These are phyloP conservation scores for Pichia sorboxylosa DNA, from an alignment of 1,139 yeast species.

Conservation along the genomic window DNA sequence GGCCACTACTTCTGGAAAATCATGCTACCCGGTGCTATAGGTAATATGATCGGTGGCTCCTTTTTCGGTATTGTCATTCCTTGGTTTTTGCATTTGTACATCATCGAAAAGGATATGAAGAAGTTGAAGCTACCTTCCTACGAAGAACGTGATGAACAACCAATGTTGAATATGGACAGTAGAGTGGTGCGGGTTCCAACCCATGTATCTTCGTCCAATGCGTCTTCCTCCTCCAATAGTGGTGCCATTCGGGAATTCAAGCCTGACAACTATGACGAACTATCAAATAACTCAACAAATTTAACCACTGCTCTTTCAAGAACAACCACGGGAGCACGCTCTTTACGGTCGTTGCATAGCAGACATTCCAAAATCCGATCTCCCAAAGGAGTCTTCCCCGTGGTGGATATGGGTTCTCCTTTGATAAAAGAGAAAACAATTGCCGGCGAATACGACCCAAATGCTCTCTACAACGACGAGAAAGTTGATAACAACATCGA, in stretches of 20 bases:
- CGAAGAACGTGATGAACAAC: constrained; percentile 69
- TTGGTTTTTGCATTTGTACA: constrained; percentile 57
- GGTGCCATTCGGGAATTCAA: constrained; percentile 7
- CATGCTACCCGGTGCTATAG: constrained; percentile 54
- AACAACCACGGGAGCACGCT: constrained; percentile 2
- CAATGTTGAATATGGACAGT: constrained; percentile 63
- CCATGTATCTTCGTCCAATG: too few species aligned
- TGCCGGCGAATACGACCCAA: constrained; percentile 28
- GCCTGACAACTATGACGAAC: constrained; percentile 8
- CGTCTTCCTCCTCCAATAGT: background rate
- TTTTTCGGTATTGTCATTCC: constrained; percentile 52
- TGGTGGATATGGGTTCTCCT: constrained; percentile 64
- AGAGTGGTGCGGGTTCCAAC: constrained; percentile 46
- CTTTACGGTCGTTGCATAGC: constrained; percentile 2
- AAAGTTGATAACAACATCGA: constrained; percentile 8
- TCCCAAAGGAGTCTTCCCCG: constrained; percentile 71
- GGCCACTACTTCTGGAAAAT: constrained; percentile 62
- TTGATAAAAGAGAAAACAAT: constrained; percentile 42
- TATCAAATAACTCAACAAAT: constrained; percentile 5
- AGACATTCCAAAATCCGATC: constrained; percentile 28
- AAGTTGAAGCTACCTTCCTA: constrained; percentile 49
- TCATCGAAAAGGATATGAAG: constrained; percentile 58
- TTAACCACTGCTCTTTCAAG: constrained; percentile 5
- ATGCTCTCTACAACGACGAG: constrained; percentile 5
- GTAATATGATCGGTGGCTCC: constrained; percentile 63